phyloP scores from a whole-genome alignment of 2,329 filamentous ascomycete genomes.

The Arachnopeziza araneosa region DNA sequence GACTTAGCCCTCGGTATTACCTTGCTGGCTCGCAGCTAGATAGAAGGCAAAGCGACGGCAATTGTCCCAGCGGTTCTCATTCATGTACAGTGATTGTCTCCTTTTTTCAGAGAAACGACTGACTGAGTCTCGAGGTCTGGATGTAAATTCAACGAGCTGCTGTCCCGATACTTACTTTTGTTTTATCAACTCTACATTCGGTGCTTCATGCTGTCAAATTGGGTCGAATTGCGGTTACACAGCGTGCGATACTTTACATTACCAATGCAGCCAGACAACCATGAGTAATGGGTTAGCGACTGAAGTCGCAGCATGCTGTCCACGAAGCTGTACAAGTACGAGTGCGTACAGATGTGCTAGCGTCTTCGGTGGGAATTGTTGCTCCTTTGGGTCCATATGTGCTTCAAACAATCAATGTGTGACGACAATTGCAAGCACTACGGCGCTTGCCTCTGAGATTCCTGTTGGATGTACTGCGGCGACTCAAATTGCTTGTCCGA shows the following conservation, averaged over 20 bases:
- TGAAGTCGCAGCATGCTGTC: conserved; percentile 27
- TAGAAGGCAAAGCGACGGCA: conserved; percentile 14
- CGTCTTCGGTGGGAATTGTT: conserved; percentile 38
- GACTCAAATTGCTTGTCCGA: conserved; percentile 37
- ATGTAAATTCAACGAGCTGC: conserved; percentile 36
- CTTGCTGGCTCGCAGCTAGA: conserved; percentile 13
- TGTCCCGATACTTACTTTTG: conserved; percentile 42
- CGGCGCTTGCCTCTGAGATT: conserved; percentile 6
- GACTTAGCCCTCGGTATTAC: conserved; percentile 24
- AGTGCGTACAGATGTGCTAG: conserved; percentile 30
- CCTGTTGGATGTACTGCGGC: conserved; percentile 39
- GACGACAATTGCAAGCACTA: conserved; percentile 27
- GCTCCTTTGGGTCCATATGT: conserved; percentile 41
- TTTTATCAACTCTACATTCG: conserved; percentile 34
- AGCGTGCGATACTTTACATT: conserved; percentile 26
- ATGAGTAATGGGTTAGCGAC: conserved; percentile 14
- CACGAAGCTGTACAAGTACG: conserved; percentile 28
- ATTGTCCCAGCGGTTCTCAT: conserved; percentile 16
- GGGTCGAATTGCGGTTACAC: conserved; percentile 37
- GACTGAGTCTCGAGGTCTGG: conserved; percentile 33
- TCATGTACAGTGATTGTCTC: conserved; percentile 19
- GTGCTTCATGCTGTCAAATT: conserved; percentile 37
- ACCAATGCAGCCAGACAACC: conserved; percentile 29
- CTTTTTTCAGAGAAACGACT: not conserved
- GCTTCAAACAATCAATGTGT: conserved; percentile 32